These are phyloP conservation scores for Ustilago cynodontis DNA, from an alignment of 1,284 basidiomycete genomes.

Conservation along the genomic window DNA sequence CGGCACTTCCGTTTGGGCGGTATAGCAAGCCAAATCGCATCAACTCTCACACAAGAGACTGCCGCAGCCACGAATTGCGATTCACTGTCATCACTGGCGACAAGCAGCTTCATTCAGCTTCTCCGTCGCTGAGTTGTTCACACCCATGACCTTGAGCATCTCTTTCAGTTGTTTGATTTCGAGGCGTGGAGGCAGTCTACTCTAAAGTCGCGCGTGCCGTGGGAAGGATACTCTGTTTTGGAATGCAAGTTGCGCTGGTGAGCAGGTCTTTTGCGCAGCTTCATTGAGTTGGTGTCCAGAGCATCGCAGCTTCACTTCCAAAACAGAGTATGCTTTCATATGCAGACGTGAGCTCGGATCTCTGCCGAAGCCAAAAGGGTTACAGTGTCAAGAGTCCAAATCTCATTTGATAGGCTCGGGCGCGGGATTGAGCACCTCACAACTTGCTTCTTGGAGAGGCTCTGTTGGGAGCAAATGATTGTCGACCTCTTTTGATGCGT, in stretches of 20 bases:
- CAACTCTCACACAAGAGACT: too few species aligned
- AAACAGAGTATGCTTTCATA: too few species aligned
- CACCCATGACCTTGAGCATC: too few species aligned
- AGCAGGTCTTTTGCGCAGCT: too few species aligned
- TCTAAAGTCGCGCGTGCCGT: too few species aligned
- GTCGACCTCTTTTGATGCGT: conserved; percentile 12
- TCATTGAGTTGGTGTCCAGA: too few species aligned
- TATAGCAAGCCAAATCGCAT: background rate
- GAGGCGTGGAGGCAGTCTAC: too few species aligned
- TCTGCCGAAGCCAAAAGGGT: background rate
- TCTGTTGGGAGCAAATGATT: conserved; percentile 35
- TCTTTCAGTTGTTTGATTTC: too few species aligned
- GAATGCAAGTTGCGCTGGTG: too few species aligned
- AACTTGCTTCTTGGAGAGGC: conserved; percentile 25
- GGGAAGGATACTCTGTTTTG: too few species aligned
- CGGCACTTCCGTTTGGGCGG: background rate
- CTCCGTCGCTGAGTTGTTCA: background rate
- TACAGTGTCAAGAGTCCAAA: background rate
- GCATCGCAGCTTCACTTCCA: too few species aligned
- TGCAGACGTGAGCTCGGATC: background rate
- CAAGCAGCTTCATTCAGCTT: background rate
- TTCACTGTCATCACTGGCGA: background rate
- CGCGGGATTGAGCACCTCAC: conserved; percentile 5
- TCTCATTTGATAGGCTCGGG: conserved; percentile 1
- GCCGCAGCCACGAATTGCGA: background rate